These are phyloP conservation scores for Pseudohyphozyma bogoriensis DNA, from an alignment of 768 basidiomycete genomes.

Conservation along the genomic window DNA sequence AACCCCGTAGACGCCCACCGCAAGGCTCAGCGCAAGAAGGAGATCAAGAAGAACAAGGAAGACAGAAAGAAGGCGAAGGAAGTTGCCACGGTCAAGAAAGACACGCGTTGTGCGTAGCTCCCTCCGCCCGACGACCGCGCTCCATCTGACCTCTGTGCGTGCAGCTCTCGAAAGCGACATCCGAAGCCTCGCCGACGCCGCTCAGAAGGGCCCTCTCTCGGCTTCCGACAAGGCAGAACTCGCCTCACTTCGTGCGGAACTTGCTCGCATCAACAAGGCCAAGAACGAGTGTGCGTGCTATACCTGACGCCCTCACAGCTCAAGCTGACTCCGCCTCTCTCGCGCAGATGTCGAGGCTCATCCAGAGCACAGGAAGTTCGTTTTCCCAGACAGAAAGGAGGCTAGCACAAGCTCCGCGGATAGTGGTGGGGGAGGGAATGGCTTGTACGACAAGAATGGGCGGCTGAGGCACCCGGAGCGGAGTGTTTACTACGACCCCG, in stretches of 20 bases:
- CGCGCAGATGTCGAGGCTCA: conserved; percentile 59
- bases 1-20: conserved; percentile 94
- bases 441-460: conserved; percentile 35
- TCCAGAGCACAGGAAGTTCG: conserved; percentile 78
- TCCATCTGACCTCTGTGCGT: background rate
- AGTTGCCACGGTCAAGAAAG: conserved; percentile 86
- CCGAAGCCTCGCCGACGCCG: conserved; percentile 31
- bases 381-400: conserved; percentile 46
- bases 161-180: conserved; percentile 76
- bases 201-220: conserved; percentile 31
- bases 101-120: conserved; percentile 56
- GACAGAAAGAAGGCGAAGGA: conserved; percentile 70
- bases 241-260: conserved; percentile 59
- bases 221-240: conserved; percentile 57
- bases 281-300: conserved; percentile 63
- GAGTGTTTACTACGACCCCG: conserved; percentile 82
- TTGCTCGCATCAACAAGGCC: conserved; percentile 68
- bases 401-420: conserved; percentile 42
- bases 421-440: conserved; percentile 30
- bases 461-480: conserved; percentile 41
- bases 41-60: conserved; percentile 94
- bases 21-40: conserved; percentile 90
- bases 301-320: background rate
- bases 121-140: background rate
- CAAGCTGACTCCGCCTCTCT: background rate